Conservation (phyloP, 371 early-diverging fungal species). For the Circinella minor region DNA sequence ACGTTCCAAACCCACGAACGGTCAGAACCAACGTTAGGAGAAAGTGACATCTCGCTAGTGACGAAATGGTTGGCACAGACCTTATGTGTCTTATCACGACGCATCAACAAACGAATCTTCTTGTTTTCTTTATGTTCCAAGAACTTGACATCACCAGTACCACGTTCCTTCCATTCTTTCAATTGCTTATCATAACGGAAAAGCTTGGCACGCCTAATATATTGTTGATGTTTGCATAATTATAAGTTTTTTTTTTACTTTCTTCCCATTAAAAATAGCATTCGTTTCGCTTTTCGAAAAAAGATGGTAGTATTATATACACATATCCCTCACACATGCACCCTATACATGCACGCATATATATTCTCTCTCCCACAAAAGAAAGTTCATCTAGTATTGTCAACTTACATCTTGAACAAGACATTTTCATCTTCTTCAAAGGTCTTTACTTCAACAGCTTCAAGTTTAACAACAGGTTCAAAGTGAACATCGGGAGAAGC, state of each 20-base stretch:
- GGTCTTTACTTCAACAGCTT: conserved; percentile 92
- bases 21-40: conserved; percentile 95
- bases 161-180: conserved; percentile 98
- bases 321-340: no score
- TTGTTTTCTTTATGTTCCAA: conserved; percentile 87
- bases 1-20: conserved; percentile 98
- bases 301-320: no score
- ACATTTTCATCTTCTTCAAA: conserved; percentile 94
- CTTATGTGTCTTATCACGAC: conserved; percentile 97
- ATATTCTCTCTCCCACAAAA: no score
- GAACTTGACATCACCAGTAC: conserved; percentile 95
- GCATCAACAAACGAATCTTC: conserved; percentile 95
- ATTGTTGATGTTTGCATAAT: background rate
- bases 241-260: background rate
- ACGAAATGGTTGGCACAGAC: conserved; percentile 98
- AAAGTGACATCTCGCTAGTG: conserved; percentile 84
- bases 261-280: background rate
- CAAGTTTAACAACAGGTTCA: conserved; percentile 94
- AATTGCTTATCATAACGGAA: conserved; percentile 91
- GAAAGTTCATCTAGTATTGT: background rate
- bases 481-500: conserved; percentile 93
- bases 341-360: no score
- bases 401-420: conserved; percentile 91
- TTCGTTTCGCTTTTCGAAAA: no score
- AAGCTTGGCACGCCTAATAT: conserved; percentile 91